Base-by-base conservation (phyloP, 768 basidiomycete species). In the Suillus discolor region DNA sequence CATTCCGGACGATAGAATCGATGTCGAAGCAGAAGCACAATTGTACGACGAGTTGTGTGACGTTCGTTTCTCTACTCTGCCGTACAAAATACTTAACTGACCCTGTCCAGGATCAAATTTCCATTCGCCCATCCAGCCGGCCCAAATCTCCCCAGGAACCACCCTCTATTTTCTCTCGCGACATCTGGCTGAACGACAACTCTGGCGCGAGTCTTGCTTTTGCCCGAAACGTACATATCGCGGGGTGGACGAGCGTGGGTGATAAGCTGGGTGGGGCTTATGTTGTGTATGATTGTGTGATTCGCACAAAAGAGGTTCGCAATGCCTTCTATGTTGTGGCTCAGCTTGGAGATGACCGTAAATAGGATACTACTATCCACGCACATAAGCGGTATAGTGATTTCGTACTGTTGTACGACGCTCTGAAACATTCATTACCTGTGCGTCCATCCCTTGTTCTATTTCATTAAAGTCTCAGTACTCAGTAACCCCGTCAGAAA, bases 241-340 rank as follows among this genome's bases (percentile, higher is more conserved):
- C 79, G 12, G 91, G 90, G 0, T 92, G 90, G 90, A 88, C 86
- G 20, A 87, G 82, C 67, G 90, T 92, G 8, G 90, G 90, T 1
- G 90, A 91, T 69, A 82, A 81, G 47, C 79, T 80, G 0, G 84
- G 85, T n/a, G 83, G 84, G 0, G 89, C 88, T 0, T 92, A 91
- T 71, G 79, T 90, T 61, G 90, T 90, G 12, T 92, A 90, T 70
- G 89, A 91, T 67, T 89, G 88, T 69, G 87, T 82, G 9, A 87
- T 92, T 62, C 84, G 80, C 34, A 91, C 89, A 0, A 88, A 86
- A 74, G 88, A 89, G 79, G 81, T 79, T 38, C 0, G 75, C 66
- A 31, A 60, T 51, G 13, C 49, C 16, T 23, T 23, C 62, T 23
- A 4, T 42, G 11, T 28, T 20, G 6, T 11, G 23, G 4, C 23